Base-by-base conservation (phyloP, 352 stramenopile genomes). In the Pythium phragmitis region DNA sequence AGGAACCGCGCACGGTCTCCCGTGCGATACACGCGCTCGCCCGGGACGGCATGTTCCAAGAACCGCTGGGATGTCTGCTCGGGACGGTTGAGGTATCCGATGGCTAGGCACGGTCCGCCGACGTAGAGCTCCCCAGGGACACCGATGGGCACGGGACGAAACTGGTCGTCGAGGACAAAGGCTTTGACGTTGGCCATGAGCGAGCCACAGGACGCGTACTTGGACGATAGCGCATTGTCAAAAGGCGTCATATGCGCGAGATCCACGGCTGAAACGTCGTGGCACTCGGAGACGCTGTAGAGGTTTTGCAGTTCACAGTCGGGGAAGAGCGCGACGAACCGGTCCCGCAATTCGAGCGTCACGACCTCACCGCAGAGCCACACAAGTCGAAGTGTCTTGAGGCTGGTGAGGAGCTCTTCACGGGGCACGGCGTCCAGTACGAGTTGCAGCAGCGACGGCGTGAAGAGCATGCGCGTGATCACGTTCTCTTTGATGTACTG, bases 281-380 rank as follows among this genome's bases (percentile, higher is more conserved):
- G 92, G 69, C 92, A 98, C 72, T 98, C 94, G 30, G 78, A 94
- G 28, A 98, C 96, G 41, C 87, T 97, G 72, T 98, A 98, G 11
- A 98, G 75, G 67, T 98, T 98, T 63, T 96, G 80, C 13, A 98
- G 76, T 60, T 94, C 79, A 37, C 85, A 94, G 28, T 89, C 63
- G 1, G 90, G 87, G 36, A 98, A 86, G 3, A 97, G 68, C 39
- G 80, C 76, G 63, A 92, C 81, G 51, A 96, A 94, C 30, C 88
- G 88, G 47, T 94, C 81, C 30, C 87, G 80, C 57, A 98, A 73
- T 49, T 97, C 88, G 45, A 95, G 75, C 4, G 88, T 97, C 37
- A 98, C 92, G 16, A 98, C 90, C 71, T 98, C 92, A 26, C 94
- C 94, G 54, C 91, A 97, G 17, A 98, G 83, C 79, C 87, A 96